Conservation (phyloP, 2,329 filamentous ascomycete genomes). For the Didymella pomorum region DNA sequence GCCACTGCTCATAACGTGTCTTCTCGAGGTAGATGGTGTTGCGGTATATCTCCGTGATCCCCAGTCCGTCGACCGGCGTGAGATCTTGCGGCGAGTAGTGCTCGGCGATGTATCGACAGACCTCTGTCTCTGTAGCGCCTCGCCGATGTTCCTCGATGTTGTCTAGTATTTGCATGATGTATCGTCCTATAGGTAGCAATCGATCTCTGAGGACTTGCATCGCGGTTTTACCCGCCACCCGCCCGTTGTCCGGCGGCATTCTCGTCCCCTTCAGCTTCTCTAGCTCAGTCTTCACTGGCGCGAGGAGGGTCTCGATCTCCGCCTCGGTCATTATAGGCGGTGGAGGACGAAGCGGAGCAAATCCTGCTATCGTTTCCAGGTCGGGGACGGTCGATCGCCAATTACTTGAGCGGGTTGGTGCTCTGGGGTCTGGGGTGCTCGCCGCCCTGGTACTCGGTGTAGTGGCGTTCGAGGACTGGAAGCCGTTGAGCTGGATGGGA, state of each 20-base stretch:
- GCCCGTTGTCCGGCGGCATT: background rate
- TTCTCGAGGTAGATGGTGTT: constrained; percentile 1
- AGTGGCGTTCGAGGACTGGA: background rate
- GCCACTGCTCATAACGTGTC: background rate
- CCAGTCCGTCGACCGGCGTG: background rate
- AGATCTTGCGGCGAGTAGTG: constrained; percentile 28
- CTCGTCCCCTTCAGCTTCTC: background rate
- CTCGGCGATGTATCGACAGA: constrained; percentile 23
- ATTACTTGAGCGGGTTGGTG: no score
- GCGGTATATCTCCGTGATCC: constrained; percentile 15
- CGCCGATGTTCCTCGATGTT: background rate
- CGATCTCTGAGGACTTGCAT: constrained; percentile 27
- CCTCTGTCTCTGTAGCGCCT: background rate
- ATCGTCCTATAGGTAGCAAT: constrained; percentile 27
- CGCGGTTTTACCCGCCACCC: constrained; percentile 2
- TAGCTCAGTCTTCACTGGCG: background rate
- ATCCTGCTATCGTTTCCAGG: no score
- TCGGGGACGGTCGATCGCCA: no score
- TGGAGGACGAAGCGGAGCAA: background rate
- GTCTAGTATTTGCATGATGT: constrained; percentile 15
- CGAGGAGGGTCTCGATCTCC: background rate
- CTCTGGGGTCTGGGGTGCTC: background rate
- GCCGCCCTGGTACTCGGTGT: background rate
- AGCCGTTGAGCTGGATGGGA: background rate
- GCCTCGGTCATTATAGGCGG: background rate